Base-by-base conservation (phyloP, 768 basidiomycete genomes). In the Tricholoma furcatifolium region DNA sequence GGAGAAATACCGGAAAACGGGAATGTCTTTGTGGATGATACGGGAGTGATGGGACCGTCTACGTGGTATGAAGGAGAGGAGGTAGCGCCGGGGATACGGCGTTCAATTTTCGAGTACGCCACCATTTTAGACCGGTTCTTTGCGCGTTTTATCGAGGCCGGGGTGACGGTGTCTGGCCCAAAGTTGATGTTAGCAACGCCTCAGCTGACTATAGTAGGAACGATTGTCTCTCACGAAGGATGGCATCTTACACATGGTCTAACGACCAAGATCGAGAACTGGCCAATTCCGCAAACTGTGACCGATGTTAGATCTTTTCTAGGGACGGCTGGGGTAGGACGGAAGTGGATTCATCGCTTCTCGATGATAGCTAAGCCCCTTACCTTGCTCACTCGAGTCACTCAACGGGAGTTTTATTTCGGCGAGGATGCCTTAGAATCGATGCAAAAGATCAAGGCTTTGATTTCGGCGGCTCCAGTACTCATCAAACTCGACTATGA, bases 381-480 rank as follows among this genome's bases (percentile, higher is more conserved):
- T n/a, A n/a, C n/a, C n/a, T n/a, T n/a, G n/a, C n/a, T n/a, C n/a
- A n/a, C n/a, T n/a, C n/a, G 52, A 2, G 20, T 42, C 0, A 32
- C 43, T 1, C 54, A 58, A 1, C 4, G 38, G 1, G 61, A 66
- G 1, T 75, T 74, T 46, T 38, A 18, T 7, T 70, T 71, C 49
- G 55, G 52, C 9, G 50, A 60, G 0, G 47, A 57, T 8, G 57
- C 63, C 21, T 51, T 55, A 4, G 53, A 57, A 10, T 69, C 70
- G 0, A 57, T 68, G 40, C 51, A 67, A 23, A 54, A 3, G 55
- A 61, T 4, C 58, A 62, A 24, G 48, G 57, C 7, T 70, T 65
- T 0, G 60, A 65, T 1, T 38, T 66, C 0, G 74, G 56, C 52
- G 68, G 71, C 65, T 58, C 20, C 65, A 67, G 8, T 75, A 74